phyloP scores from a whole-genome alignment of 495 filamentous ascomycete species.

The Daldinia childiae region DNA sequence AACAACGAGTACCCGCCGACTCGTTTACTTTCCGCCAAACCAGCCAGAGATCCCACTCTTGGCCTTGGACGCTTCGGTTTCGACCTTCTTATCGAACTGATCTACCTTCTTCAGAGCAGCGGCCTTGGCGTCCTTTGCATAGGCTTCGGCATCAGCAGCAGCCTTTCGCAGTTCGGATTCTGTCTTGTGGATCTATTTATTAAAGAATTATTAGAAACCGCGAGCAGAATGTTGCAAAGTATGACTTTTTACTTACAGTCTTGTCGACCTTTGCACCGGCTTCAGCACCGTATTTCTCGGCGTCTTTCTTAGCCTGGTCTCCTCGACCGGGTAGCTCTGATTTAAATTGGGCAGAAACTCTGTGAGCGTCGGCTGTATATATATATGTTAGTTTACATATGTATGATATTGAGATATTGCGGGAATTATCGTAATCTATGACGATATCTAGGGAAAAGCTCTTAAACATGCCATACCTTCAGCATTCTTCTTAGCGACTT shows the following conservation, averaged over 20 bases:
- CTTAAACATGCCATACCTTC: constrained; percentile 65
- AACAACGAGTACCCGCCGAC: background rate
- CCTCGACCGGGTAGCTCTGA: constrained; percentile 60
- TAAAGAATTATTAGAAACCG: constrained; percentile 12
- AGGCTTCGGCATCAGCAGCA: constrained; percentile 65
- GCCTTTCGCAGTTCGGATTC: constrained; percentile 65
- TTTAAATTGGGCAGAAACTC: constrained; percentile 71
- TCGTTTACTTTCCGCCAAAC: constrained; percentile 68
- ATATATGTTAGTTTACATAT: constrained; percentile 23
- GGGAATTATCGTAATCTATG: background rate
- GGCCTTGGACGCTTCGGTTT: constrained; percentile 77
- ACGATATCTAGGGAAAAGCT: background rate
- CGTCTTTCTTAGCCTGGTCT: constrained; percentile 53
- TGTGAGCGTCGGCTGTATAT: constrained; percentile 67
- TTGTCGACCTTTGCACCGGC: constrained; percentile 58
- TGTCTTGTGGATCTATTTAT: constrained; percentile 67
- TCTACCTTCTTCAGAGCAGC: constrained; percentile 76
- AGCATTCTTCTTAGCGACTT: constrained; percentile 79
- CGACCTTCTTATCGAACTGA: constrained; percentile 76
- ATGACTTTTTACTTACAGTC: constrained; percentile 49
- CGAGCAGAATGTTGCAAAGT: constrained; percentile 7
- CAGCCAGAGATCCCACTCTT: constrained; percentile 81
- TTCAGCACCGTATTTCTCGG: constrained; percentile 52
- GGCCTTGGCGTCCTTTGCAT: constrained; percentile 65
- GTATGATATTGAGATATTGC: background rate